Conservation (phyloP, 2,329 filamentous ascomycete species). For the Trichoderma atrobrunneum region DNA sequence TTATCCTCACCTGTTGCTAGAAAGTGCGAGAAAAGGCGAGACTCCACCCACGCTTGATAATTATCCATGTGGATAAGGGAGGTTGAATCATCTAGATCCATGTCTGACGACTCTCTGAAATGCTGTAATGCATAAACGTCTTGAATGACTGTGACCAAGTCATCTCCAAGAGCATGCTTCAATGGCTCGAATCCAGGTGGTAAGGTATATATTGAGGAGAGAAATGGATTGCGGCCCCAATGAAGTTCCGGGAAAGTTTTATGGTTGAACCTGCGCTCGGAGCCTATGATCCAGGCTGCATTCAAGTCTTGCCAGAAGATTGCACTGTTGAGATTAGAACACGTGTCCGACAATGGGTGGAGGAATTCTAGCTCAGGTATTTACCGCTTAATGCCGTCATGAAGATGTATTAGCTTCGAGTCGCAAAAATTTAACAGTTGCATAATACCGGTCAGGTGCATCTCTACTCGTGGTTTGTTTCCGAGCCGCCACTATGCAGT, state of each 20-base stretch:
- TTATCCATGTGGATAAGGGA: neutral
- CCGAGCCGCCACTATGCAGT: neutral
- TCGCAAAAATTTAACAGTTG: neutral
- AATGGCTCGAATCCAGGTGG: neutral
- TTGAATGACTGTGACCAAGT: neutral
- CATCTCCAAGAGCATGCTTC: neutral
- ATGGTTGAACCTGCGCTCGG: neutral
- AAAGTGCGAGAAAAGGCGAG: neutral
- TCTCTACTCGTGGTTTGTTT: constrained; percentile 3
- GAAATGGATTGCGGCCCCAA: neutral
- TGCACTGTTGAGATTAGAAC: neutral
- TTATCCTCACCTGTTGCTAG: neutral
- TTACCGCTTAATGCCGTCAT: constrained; percentile 6
- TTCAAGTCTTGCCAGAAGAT: constrained; percentile 9
- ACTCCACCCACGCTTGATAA: neutral
- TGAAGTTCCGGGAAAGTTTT: neutral
- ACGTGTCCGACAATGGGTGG: neutral
- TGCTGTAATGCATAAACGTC: neutral
- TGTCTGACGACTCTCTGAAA: neutral
- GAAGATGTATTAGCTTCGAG: neutral
- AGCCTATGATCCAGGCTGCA: constrained; percentile 3
- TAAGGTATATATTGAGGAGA: neutral
- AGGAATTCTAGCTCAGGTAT: neutral
- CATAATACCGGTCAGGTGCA: constrained; percentile 4
- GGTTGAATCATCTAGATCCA: neutral